Evolutionary conservation across 2,329 filamentous ascomycete genomes (phyloP), one percentile per base, ranked within the genome.

Genomic region (Tolypocladium paradoxum): DNA sequence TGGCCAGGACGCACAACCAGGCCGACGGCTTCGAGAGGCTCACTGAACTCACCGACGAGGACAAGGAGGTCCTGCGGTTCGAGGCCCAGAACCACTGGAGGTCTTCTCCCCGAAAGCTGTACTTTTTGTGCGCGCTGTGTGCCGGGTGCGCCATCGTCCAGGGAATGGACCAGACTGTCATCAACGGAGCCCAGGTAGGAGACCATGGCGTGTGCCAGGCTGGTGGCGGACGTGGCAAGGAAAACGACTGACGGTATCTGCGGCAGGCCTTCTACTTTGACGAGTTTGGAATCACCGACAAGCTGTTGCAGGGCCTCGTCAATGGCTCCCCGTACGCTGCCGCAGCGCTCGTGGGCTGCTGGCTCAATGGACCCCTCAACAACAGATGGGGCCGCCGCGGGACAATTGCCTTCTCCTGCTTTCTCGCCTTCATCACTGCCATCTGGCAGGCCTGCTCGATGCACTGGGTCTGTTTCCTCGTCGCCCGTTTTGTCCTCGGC

Each of bases 141-240:
- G 66, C 67, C 0, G 65, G 66, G 0, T 68, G 65, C 14, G 83
- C 83, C 22, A 81, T 82, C 14, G 82, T 85, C 0, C 82, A 85
- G 59, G 83, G 83, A 58, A 83, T 84, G 78, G 81, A 85, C 61
- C 79, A 84, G 63, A 82, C 81, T 0, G 82, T 83, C 3, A 80
- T 83, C 48, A 83, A 84, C 55, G 82, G 82, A 37, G 82, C 81
- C 3, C 82, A 85, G 57, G 73, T 82, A 38, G 3, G 50, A 3
- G 40, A 46, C 16, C 16, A 3, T 12, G 3, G 12, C 24, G 6
- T 1, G 7, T 22, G n/a, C 34, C 37, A n/a, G 22, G 11, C 36
- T 20, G n/a, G 49, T 5, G 9, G 11, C n/a, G n/a, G 5, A 12
- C 20, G 8, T 2, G n/a, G n/a, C n/a, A 6, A 20, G 43, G 43